phyloP scores from a whole-genome alignment of 768 basidiomycete genomes.

The Kwoniella europaea region DNA sequence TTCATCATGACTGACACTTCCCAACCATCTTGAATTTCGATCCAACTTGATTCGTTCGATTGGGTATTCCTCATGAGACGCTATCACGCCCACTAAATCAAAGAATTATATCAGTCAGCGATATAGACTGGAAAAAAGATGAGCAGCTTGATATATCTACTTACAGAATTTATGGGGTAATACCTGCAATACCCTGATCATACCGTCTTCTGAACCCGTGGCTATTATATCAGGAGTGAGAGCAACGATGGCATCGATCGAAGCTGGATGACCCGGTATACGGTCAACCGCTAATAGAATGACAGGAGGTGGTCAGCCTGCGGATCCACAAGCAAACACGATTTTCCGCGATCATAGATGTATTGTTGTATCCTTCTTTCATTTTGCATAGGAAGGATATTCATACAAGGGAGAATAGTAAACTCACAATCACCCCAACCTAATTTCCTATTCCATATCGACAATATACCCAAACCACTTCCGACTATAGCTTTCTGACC shows the following conservation, averaged over 20 bases:
- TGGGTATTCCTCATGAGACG: constrained; percentile 89
- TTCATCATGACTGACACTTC: constrained; percentile 89
- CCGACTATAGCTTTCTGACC: constrained; percentile 84
- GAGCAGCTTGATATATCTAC: constrained; percentile 13
- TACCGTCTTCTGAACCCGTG: constrained; percentile 90
- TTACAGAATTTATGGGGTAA: constrained; percentile 77
- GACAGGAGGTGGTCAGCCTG: too few relatives aligned
- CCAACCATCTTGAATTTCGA: constrained; percentile 76
- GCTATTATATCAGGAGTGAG: constrained; percentile 74
- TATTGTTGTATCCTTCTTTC: too few relatives aligned
- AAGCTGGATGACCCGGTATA: constrained; percentile 77
- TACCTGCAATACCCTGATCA: constrained; percentile 82
- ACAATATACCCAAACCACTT: constrained; percentile 84
- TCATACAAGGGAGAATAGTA: too few relatives aligned
- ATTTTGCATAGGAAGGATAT: too few relatives aligned
- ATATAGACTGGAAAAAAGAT: not conserved
- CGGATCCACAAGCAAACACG: too few relatives aligned
- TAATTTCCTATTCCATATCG: constrained; percentile 82
- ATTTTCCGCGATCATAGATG: too few relatives aligned
- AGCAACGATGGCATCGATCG: constrained; percentile 81
- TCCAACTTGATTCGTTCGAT: constrained; percentile 82
- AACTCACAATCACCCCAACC: constrained; percentile 81
- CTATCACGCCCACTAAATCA: constrained; percentile 73
- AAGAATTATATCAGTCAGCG: not conserved
- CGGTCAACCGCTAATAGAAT: constrained; percentile 30